Evolutionary conservation across 1,284 basidiomycete genomes (phyloP).

Genomic region (Fistulinella cinereoalba): DNA sequence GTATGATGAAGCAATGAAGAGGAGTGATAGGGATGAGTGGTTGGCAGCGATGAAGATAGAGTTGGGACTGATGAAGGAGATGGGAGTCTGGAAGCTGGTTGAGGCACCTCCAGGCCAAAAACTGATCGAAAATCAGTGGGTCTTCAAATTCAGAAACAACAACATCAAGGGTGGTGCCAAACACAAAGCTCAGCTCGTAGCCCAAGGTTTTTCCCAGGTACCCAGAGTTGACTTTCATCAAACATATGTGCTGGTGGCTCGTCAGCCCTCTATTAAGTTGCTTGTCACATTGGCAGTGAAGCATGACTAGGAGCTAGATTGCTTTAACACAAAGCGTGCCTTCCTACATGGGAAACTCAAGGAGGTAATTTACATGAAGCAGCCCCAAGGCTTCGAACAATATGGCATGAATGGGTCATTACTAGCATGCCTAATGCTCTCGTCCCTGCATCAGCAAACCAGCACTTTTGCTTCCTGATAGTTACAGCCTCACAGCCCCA

Average conservation of each 20-base stretch:
- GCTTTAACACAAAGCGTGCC: conserved; percentile 6
- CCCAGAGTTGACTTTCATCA: conserved; percentile 37
- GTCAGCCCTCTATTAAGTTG: conserved; percentile 21
- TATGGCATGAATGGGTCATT: neutral
- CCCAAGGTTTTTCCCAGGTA: conserved; percentile 39
- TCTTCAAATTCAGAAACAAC: conserved; percentile 2
- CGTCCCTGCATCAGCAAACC: too few species aligned
- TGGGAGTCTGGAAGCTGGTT: conserved; percentile 6
- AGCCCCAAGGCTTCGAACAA: conserved; percentile 5
- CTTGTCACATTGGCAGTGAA: conserved; percentile 21
- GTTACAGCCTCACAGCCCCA: too few species aligned
- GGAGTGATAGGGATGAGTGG: neutral
- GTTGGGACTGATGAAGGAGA: neutral
- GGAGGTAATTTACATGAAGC: conserved; percentile 12
- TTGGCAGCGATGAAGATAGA: neutral
- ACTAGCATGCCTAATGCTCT: too few species aligned
- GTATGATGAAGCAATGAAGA: neutral
- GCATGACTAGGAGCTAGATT: conserved; percentile 19
- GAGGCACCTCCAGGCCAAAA: neutral
- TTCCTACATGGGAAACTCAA: conserved; percentile 10
- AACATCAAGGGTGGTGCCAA: neutral
- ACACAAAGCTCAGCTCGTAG: conserved; percentile 40
- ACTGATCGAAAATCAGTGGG: conserved; percentile 5
- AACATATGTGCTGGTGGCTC: conserved; percentile 27
- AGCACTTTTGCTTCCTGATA: too few species aligned